phyloP scores from a whole-genome alignment of 2,329 filamentous ascomycete genomes.

The Ophiosphaerella herpotricha region DNA sequence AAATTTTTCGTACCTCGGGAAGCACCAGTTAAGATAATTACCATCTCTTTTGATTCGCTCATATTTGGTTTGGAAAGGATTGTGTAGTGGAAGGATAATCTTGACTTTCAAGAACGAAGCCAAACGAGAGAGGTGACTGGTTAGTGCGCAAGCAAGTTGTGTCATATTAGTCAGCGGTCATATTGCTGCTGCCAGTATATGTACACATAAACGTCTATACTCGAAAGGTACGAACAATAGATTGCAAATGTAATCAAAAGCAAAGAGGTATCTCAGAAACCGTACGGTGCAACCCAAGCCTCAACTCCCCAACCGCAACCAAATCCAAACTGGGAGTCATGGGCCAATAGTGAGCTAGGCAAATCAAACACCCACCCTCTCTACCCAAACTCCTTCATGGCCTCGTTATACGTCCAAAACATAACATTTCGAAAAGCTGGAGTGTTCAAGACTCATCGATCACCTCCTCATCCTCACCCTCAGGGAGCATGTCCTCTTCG shows the following conservation, averaged over 20 bases:
- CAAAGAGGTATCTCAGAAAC: conserved; percentile 15
- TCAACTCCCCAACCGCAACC: not conserved
- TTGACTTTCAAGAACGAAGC: not conserved
- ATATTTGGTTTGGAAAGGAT: conserved; percentile 19
- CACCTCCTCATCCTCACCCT: conserved; percentile 37
- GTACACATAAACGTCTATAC: not conserved
- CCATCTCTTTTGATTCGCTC: conserved; percentile 44
- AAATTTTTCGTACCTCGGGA: conserved; percentile 57
- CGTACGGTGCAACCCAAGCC: conserved; percentile 1
- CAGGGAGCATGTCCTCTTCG: conserved; percentile 50
- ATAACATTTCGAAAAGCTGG: not conserved
- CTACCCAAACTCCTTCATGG: conserved; percentile 7
- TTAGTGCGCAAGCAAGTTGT: not conserved
- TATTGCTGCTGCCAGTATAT: not conserved
- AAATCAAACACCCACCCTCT: not conserved
- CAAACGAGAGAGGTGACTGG: no score
- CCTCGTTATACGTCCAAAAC: conserved; percentile 6
- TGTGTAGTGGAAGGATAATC: not conserved
- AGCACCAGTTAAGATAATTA: conserved; percentile 63
- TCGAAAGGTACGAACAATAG: conserved; percentile 10
- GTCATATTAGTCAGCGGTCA: conserved; percentile 18
- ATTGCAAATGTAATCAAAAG: conserved; percentile 3
- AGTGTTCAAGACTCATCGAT: conserved; percentile 20
- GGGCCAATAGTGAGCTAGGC: not conserved
- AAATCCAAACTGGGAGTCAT: not conserved